phyloP scores from a whole-genome alignment of 148 eudicot genomes.

The Chenopodium suecicum region DNA sequence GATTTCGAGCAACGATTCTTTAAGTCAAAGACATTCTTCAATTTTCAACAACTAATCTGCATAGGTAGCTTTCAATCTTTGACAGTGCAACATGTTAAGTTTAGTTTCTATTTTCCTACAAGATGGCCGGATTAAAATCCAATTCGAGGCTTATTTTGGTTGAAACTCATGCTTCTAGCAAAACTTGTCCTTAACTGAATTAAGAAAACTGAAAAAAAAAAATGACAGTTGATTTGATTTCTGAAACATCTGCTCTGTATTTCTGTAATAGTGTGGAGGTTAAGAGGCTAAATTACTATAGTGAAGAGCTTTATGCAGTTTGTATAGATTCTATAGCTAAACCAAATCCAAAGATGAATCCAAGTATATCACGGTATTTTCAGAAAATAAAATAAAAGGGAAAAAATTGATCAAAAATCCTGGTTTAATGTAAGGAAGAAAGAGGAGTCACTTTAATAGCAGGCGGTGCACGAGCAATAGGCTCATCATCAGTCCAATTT shows the following conservation, averaged over 20 bases:
- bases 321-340: constrained; percentile 12
- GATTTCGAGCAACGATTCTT: not conserved
- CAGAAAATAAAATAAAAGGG: not conserved
- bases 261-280: not conserved
- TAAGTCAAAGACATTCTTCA: not conserved
- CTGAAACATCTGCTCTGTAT: not conserved
- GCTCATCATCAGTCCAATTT: constrained; percentile 51
- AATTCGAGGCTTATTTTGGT: not conserved
- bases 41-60: constrained; percentile 13
- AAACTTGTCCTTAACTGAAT: not conserved
- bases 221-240: not conserved
- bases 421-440: constrained; percentile 8
- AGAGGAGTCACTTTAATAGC: constrained; percentile 25
- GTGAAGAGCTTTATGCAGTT: not conserved
- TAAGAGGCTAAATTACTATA: not conserved
- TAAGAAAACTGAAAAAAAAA: not conserved
- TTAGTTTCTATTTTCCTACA: not conserved
- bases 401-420: not conserved
- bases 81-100: not conserved
- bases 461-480: constrained; percentile 39
- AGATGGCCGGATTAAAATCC: not conserved
- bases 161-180: not conserved
- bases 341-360: constrained; percentile 2
- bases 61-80: not conserved
- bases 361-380: not conserved